A percentile compares a stretch with the other conserved stretches of the same genome.
Conservation (phyloP, 441 rosid genomes). For the Brassica hybrid region DNA sequence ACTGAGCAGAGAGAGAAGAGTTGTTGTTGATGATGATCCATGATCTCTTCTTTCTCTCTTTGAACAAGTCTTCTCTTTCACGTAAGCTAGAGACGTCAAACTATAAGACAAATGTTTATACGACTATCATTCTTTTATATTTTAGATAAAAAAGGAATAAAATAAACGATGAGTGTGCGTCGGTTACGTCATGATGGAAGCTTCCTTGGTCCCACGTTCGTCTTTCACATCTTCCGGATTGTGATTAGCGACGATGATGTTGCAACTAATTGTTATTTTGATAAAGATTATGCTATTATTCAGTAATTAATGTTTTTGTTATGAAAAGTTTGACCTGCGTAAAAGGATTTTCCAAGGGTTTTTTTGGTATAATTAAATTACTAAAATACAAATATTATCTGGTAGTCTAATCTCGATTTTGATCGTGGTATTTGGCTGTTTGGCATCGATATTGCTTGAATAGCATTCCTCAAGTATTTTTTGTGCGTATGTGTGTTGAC, state of each 20-base stretch:
- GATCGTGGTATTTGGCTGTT: neutral
- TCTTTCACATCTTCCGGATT: conserved; percentile 13
- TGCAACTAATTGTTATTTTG: neutral
- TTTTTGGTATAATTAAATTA: neutral
- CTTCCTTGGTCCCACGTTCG: conserved; percentile 22
- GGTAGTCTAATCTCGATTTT: neutral
- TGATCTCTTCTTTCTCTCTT: conserved; percentile 28
- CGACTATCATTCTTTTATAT: neutral
- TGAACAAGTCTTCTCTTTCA: conserved; percentile 43
- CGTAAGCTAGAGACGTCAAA: conserved; percentile 13
- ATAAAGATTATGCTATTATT: no score
- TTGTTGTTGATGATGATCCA: conserved; percentile 36
- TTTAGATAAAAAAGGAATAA: neutral
- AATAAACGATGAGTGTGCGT: neutral
- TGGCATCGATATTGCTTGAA: no score
- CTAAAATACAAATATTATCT: neutral
- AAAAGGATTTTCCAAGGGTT: neutral
- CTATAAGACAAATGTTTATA: neutral
- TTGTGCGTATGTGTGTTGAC: no score
- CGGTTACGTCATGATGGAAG: neutral
- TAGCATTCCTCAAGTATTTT: no score
- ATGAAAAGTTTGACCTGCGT: neutral
- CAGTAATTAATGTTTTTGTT: neutral
- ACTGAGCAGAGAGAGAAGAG: conserved; percentile 39
- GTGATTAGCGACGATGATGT: conserved; percentile 17